Evolutionary conservation across 139 green algal genomes (phyloP), one percentile per base, ranked within the genome.

Genomic region (Mesotaenium endlicherianum): DNA sequence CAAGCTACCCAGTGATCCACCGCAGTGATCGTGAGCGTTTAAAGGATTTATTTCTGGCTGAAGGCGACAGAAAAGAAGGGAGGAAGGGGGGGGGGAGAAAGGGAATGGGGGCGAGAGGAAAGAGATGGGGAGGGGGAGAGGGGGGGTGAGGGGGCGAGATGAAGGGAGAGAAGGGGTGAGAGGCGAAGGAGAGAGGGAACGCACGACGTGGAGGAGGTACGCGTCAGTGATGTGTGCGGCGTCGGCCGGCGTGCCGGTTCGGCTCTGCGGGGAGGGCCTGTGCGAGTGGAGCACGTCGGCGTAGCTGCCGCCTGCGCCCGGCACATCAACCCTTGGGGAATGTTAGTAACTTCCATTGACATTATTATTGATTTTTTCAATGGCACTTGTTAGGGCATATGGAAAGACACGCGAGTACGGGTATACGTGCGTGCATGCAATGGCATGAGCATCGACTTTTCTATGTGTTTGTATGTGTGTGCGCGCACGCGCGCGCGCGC

Each of bases 151-250:
- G 38, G 3, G 14, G 3, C 0, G 38, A 57, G 3, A 1, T 1
- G 68, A 3, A 36, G 1, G 67, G 39, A 4, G 1, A 57, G 20
- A 57, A 31, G 3, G 40, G 40, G 67, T 45, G 39, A 1, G n/a
- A 50, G 3, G 14, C 16, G 0, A 50, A 57, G 3, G 3, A 1
- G 68, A 3, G 20, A 57, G 39, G 34, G 4, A 31, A 70, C 36
- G 50, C 38, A 82, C 75, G 4, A 75, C 31, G 42, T 82, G 75
- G 39, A 82, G 49, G 26, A 60, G 41, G 50, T 82, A 82, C 0
- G 42, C 75, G 3, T 82, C 75, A 0, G 43, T 44, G 43, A 82
- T 20, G 0, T 38, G 20, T 39, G 57, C 26, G 17, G 41, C 75
- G 5, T 49, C 75, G 26, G 31, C 17, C 20, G n/a, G 53, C 38